Evolutionary conservation across 306 rosid species (phyloP), one percentile per base, ranked within the genome.

Genomic region (Prunus padus): DNA sequence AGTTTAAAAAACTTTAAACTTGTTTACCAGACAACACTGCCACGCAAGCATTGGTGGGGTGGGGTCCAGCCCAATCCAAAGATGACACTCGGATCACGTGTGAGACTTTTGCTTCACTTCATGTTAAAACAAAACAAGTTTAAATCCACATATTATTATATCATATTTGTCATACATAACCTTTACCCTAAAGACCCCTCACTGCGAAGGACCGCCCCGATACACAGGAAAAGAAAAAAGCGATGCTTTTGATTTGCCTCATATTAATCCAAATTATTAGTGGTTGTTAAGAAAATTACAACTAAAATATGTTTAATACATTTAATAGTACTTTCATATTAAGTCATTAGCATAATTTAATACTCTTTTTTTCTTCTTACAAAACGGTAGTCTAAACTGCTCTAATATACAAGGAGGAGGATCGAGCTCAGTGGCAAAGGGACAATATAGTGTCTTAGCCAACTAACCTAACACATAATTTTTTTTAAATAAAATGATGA

Each of bases 101-200:
- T 83, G 70, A 86, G 80, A 79, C 93, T 86, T 89, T 92, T 77
- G 88, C 93, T 88, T 92, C 87, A 92, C 93, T 89, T 81, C 84
- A 73, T 65, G 64, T 80, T 73, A 50, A 63, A 30, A 65, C 12
- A 20, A 37, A 63, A 64, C 57, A 31, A 54, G 33, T 47, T 72
- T 73, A 76, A 73, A 77, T 67, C 28, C 46, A 73, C 46, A 70
- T 16, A 22, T 26, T 55, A 47, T 47, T 46, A 22, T 15, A 68
- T 54, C 23, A 52, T 74, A 12, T 50, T 61, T 19, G 2, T 2
- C 10, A 76, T 71, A 59, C 46, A 73, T 26, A 79, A 68, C 79
- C 77, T 77, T 80, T 62, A 31, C 52, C 20, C 67, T 64, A 4
- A 75, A 59, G 61, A 37, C 30, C 84, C 82, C 62, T 18, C 52